phyloP scores from a whole-genome alignment of 2,329 filamentous ascomycete species.

The Waltergamsia citrina region DNA sequence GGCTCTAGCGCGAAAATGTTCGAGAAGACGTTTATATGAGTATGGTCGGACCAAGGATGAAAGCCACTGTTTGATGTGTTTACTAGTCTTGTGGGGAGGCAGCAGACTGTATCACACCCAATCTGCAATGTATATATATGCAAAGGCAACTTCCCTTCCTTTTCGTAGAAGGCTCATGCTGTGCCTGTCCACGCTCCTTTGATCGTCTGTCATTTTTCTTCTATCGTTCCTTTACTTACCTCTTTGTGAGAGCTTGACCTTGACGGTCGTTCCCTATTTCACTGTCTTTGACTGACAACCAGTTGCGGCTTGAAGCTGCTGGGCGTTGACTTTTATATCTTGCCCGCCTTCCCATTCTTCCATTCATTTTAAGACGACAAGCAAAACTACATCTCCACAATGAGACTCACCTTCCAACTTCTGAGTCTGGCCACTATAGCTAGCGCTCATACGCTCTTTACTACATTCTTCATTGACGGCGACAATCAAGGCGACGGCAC shows the following conservation, averaged over 20 bases:
- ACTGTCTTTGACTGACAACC: no score
- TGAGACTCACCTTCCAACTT: slow-evolving; percentile 20
- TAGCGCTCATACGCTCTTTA: slow-evolving; percentile 52
- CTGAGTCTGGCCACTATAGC: slow-evolving; percentile 26
- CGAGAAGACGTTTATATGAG: no score
- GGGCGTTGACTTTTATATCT: neutral
- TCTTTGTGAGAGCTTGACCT: neutral
- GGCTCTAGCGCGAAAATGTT: no score
- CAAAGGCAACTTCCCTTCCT: no score
- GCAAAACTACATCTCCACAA: slow-evolving; percentile 17
- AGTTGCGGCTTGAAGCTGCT: neutral
- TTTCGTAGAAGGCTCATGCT: no score
- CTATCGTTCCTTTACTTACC: neutral
- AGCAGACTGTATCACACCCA: no score
- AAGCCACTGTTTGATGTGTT: no score
- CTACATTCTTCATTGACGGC: slow-evolving; percentile 52
- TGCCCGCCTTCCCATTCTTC: neutral
- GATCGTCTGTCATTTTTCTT: neutral
- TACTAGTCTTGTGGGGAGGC: no score
- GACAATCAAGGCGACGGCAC: slow-evolving; percentile 60
- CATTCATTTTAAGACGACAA: neutral
- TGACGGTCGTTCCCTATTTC: neutral
- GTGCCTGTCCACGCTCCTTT: no score
- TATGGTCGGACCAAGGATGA: no score
- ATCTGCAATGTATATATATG: no score